Base-by-base conservation (phyloP, 179 eudicot species). In the Gypsophila paniculata region DNA sequence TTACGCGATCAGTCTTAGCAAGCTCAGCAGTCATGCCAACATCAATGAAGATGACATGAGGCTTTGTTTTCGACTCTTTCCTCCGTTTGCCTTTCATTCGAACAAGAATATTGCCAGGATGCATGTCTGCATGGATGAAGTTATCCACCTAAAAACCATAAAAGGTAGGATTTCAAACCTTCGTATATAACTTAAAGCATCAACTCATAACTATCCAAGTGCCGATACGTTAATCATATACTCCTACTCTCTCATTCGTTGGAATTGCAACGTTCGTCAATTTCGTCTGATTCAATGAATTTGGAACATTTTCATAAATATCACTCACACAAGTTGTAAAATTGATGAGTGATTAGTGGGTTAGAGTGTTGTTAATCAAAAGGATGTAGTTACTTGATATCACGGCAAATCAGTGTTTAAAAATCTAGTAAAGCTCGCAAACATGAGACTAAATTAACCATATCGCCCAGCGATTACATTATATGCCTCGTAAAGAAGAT, bases 1-100 rank as follows among this genome's bases (percentile, higher is more conserved):
- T 86, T 69, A 75, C 80, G 72, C 86, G 81, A 74, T 93, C 98
- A 62, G 58, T 82, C 80, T 81, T 85, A 25, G 90, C 82, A 57
- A 93, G 98, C 84, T 93, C 98, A 67, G 98, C 98, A 65, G 98
- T 93, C 98, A 93, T 93, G 74, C 98, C 98, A 14, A 93, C 98
- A 58, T 93, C 98, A 68, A 93, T 87, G 82, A 93, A 89, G 72
- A 93, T 72, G 5, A 93, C 89, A 77, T 93, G 97, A 39, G 98
- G 98, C 81, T 81, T 89, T 44, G 93, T 76, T 73, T 81, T 89
- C 51, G 86, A 79, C 55, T 71, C 78, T 68, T 62, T 70, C 76
- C 82, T 89, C 19, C 76, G 64, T 78, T 83, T 87, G 57, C 75
- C 87, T 65, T 85, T 70, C 74, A 77, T 71, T 48, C 97, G 88